Evolutionary conservation across 176 grass and related monocot genomes (phyloP), one percentile per base, ranked within the genome.

Genomic region (Raddia guianensis): DNA sequence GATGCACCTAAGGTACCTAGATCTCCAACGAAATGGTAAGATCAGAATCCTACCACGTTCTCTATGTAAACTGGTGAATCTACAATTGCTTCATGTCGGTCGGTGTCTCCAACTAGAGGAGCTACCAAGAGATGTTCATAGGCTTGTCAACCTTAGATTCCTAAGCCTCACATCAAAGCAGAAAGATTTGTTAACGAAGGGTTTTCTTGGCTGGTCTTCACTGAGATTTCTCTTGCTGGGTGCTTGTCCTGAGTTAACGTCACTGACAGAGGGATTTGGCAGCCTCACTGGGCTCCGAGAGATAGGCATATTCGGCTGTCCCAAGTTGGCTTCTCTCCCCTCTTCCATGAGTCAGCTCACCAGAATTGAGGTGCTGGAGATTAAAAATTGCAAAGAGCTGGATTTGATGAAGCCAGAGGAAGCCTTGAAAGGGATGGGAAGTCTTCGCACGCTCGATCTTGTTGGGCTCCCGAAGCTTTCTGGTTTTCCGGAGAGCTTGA

Each of bases 361-460:
- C 37, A 40, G 37, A 40, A 2, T 40, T 5, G 37, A 40, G 37
- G 37, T 1, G 37, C 37, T 40, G 37, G 37, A 3, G 37, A 40
- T 40, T 40, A 40, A 40, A 40, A 40, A 40, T 40, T 40, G 37
- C 37, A 1, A 40, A 40, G 37, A 40, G 37, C 37, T 40, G 37
- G 51, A 74, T 56, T 1, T 74, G 15, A 74, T 74, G 71, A 51
- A 42, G 56, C 49, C 77, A 56, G 49, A 3, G 3, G 77, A 68
- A 21, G 63, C 35, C 5, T 46, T 45, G 35, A 32, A 49, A 10
- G 35, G 63, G 4, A 35, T 79, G 49, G 4, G 35, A 4, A 44
- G 12, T 9, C 63, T 79, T 27, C 6, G 11, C 27, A 1, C 2
- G 0, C 77, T 79, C 3, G 0, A 0, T 1, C 18, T 79, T 1